Conservation (phyloP, 345 rosid species). For the Bruguiera parviflora region DNA sequence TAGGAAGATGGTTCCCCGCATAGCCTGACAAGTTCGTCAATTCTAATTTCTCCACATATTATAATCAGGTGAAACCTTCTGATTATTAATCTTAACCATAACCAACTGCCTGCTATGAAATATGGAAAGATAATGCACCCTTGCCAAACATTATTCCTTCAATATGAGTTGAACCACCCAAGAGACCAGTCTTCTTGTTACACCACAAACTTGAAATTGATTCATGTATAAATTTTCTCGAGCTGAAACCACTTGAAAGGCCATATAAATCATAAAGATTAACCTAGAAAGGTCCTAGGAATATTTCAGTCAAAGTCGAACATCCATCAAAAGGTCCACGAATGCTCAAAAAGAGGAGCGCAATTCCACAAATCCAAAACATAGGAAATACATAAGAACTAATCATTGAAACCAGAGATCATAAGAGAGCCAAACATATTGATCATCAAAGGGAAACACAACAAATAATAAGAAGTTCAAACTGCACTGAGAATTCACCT, state of each 20-base stretch:
- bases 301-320: not conserved
- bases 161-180: not conserved
- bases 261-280: no score
- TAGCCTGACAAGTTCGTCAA: not conserved
- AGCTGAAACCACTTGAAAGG: not conserved
- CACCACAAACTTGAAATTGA: no score
- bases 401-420: no score
- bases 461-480: not conserved
- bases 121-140: no score
- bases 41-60: not conserved
- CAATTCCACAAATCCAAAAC: no score
- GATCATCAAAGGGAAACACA: not conserved
- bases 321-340: not conserved
- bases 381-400: no score
- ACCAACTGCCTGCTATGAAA: no score
- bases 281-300: no score
- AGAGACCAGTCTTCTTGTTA: not conserved
- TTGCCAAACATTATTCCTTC: not conserved
- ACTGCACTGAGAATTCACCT: conserved; percentile 39
- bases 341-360: no score
- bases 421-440: not conserved
- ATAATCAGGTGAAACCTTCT: not conserved
- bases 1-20: no score
- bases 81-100: no score
- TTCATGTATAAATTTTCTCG: not conserved